Percentiles rank a stretch among this genome's conserved stretches.
Evolutionary conservation across 768 basidiomycete genomes (phyloP).

Genomic region (Termitomyces sp.): DNA sequence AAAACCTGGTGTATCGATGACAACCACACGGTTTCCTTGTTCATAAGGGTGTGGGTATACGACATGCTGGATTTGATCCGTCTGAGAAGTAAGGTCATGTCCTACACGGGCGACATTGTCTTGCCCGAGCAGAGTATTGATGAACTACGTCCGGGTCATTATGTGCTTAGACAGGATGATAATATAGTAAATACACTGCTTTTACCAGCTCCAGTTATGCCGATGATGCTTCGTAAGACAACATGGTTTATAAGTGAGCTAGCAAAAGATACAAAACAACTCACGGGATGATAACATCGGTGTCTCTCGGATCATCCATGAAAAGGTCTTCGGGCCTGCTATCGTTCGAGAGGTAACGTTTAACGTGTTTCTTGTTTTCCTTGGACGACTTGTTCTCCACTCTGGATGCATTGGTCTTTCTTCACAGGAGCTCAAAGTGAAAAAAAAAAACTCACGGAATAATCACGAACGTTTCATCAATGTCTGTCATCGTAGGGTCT

Average conservation of each 20-base stretch:
- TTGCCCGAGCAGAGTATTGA: constrained; percentile 15
- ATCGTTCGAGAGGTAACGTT: constrained; percentile 1
- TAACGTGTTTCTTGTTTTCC: not conserved
- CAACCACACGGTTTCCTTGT: constrained; percentile 7
- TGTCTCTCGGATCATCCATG: constrained; percentile 6
- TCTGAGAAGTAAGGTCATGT: constrained; percentile 13
- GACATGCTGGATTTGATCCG: constrained; percentile 14
- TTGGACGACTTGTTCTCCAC: not conserved
- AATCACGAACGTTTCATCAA: not conserved
- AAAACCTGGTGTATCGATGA: constrained; percentile 19
- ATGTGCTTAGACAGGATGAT: not conserved
- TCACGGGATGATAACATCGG: constrained; percentile 13
- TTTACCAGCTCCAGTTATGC: constrained; percentile 14
- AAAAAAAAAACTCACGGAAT: constrained; percentile 1
- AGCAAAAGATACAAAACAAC: not conserved
- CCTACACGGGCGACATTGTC: constrained; percentile 6
- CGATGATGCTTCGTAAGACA: constrained; percentile 9
- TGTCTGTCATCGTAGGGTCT: not conserved
- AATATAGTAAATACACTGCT: constrained; percentile 8
- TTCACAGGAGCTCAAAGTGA: not conserved
- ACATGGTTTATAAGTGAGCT: not conserved
- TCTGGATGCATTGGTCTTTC: not conserved
- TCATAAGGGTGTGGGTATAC: constrained; percentile 10
- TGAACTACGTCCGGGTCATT: constrained; percentile 13
- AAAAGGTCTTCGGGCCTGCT: constrained; percentile 1